Base-by-base conservation (phyloP, 805 yeast genomes). In the Candida boleticola region DNA sequence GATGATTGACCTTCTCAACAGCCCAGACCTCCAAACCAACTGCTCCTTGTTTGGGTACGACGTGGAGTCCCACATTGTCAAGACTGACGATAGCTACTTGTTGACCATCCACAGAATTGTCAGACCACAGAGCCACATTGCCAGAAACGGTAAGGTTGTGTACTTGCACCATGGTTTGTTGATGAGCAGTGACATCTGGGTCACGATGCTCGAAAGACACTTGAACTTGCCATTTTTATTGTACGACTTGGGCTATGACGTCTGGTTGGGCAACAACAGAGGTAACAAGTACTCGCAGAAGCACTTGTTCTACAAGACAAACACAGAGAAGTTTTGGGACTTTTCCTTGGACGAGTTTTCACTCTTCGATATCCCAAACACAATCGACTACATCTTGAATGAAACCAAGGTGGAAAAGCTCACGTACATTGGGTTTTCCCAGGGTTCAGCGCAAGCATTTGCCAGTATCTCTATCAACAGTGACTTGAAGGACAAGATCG, bases 341-440 rank as follows among this genome's bases (percentile, higher is more conserved):
- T 90, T 89, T 57, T 82, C 92, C 27, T 68, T 90, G 36, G 97
- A 92, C 63, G 97, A 90, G 60, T 87, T 90, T 69, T 96, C 97
- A 0, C 67, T 86, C 47, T 86, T 80, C 57, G 98, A 90, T 60
- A 88, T 92, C 33, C 97, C 97, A 2, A 80, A 85, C 55, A 74
- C 88, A 3, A 79, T 92, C 26, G 83, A 85, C 54, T 86, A 84
- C 60, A 78, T 92, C 13, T 61, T 90, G 43, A 58, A 70, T 2
- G 60, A 64, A 23, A 80, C 89, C 1, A 43, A 50, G 3, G 42
- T 36, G 13, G 31, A 43, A 6, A 60, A 68, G 42, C 61, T 90
- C 29, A 76, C 81, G 0, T 90, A 89, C 55, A 75, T 92, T 49
- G 98, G 97, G 1, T 92, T 92, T 55, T 82, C 90, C 20, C 98